These are phyloP conservation scores for Exophiala sideris DNA, from an alignment of 2,329 filamentous ascomycete genomes.

Conservation along the genomic window DNA sequence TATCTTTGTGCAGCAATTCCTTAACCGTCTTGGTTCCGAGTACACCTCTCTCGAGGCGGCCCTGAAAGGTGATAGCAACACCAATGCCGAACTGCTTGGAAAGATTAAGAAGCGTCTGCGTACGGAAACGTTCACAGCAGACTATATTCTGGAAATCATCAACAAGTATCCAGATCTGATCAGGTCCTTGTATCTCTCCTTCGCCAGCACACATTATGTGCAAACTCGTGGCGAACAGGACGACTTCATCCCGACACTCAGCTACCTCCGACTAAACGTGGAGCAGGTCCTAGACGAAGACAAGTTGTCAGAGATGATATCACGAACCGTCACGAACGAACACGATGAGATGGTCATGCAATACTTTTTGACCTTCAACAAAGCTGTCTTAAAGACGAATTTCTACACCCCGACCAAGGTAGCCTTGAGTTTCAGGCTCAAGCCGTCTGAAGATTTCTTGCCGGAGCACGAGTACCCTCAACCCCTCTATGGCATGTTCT, in stretches of 20 bases:
- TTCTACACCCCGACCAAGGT: slow-evolving; percentile 98
- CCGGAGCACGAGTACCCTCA: slow-evolving; percentile 90
- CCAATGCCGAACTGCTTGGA: slow-evolving; percentile 79
- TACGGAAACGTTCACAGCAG: slow-evolving; percentile 94
- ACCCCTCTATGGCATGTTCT: slow-evolving; percentile 95
- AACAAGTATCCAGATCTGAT: slow-evolving; percentile 83
- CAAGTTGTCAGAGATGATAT: slow-evolving; percentile 71
- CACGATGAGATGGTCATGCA: slow-evolving; percentile 98
- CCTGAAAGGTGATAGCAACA: slow-evolving; percentile 74
- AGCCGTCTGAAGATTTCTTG: slow-evolving; percentile 71
- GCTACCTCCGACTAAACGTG: slow-evolving; percentile 63
- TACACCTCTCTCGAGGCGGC: slow-evolving; percentile 83
- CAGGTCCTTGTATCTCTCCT: slow-evolving; percentile 82
- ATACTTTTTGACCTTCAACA: slow-evolving; percentile 94
- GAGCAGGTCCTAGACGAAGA: slow-evolving; percentile 73
- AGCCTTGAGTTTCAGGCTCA: slow-evolving; percentile 90
- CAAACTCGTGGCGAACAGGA: slow-evolving; percentile 62
- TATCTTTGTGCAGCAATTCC: slow-evolving; percentile 97
- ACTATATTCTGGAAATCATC: slow-evolving; percentile 98
- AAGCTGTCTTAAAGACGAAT: slow-evolving; percentile 91
- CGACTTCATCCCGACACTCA: slow-evolving; percentile 68
- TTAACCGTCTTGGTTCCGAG: slow-evolving; percentile 89
- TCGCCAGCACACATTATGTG: slow-evolving; percentile 81
- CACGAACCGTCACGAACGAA: slow-evolving; percentile 79
- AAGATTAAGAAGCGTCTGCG: slow-evolving; percentile 95